Evolutionary conservation across 108 stramenopile species (phyloP), one percentile per base, ranked within the genome.

Genomic region (Nitzschia palea): DNA sequence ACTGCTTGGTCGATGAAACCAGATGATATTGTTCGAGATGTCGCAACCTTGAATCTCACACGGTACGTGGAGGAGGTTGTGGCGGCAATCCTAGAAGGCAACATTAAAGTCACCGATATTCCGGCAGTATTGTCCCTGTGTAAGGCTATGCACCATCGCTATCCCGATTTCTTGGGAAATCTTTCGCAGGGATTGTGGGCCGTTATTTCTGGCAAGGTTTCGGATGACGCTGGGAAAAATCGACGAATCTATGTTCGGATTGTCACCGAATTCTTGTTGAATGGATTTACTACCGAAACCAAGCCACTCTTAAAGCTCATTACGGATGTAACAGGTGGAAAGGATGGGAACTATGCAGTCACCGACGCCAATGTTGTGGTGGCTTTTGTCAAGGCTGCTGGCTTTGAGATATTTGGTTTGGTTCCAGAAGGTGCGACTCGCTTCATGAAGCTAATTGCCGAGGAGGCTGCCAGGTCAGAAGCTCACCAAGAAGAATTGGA

Each of bases 31-130:
- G 67, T 76, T 27, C 81, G 73, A 61, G 95, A 96, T 65, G 71
- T 87, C 3, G 58, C 86, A 22, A 80, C 89, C 3, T 73, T 97
- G n/a, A 98, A 98, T 71, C 68, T 98, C 20, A 85, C 84, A 20
- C 84, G 92, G 4, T 98, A 96, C 61, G 93, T 97, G 22, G 95
- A 96, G 62, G 98, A 98, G 78, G 84, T 98, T 6, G 94, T 92
- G 3, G 79, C 81, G 23, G 95, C 94, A 2, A 37, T 98, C 3
- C 53, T 86, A 59, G 97, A 96, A 67, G 78, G 69, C 36, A 87
- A 95, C 65, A 76, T 81, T 37, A 92, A 96, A 57, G 55, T 74
- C 27, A 45, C 63, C 9, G 89, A 94, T 73, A 25, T 90, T 1
- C 86, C 87, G 22, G 77, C 76, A 14, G 70, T 94, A 1, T 68